A percentile compares a stretch with the other conserved stretches of the same genome.
These are phyloP conservation scores for Capsicum baccatum DNA, from an alignment of 257 asterid species.

Conservation along the genomic window DNA sequence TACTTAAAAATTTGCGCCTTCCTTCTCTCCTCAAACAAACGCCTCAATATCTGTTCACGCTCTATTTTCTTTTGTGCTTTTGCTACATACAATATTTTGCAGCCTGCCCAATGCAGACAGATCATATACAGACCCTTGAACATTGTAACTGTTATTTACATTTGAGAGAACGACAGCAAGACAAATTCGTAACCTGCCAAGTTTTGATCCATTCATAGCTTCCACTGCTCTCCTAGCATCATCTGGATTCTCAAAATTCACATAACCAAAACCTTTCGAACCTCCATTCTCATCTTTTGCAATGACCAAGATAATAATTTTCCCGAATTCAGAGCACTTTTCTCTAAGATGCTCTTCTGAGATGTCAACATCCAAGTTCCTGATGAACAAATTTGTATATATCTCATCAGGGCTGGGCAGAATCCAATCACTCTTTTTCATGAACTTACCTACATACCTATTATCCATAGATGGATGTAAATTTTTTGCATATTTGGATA, in stretches of 20 bases:
- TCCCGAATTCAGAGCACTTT: slow-evolving; percentile 59
- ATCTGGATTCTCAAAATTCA: slow-evolving; percentile 61
- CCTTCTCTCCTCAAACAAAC: slow-evolving; percentile 75
- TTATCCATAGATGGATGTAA: slow-evolving; percentile 32
- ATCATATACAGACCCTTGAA: slow-evolving; percentile 17
- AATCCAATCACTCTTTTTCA: slow-evolving; percentile 50
- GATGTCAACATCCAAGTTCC: slow-evolving; percentile 51
- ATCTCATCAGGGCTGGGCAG: slow-evolving; percentile 42
- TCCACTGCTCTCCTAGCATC: slow-evolving; percentile 57
- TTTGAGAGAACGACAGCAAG: slow-evolving; percentile 19
- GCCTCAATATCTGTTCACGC: slow-evolving; percentile 68
- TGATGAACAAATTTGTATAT: slow-evolving; percentile 56
- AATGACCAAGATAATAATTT: slow-evolving; percentile 49
- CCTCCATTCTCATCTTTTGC: slow-evolving; percentile 50
- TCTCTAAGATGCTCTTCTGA: slow-evolving; percentile 50
- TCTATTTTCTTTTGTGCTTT: slow-evolving; percentile 88
- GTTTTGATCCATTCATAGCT: slow-evolving; percentile 57
- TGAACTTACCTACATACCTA: slow-evolving; percentile 64
- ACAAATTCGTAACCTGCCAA: slow-evolving; percentile 53
- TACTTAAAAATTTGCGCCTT: slow-evolving; percentile 64
- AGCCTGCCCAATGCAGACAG: slow-evolving; percentile 49
- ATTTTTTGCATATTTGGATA: neutral
- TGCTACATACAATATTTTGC: slow-evolving; percentile 74
- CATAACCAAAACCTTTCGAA: slow-evolving; percentile 65
- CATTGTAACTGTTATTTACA: slow-evolving; percentile 10